phyloP scores from a whole-genome alignment of 768 basidiomycete species.

The Dentipellis sp. region DNA sequence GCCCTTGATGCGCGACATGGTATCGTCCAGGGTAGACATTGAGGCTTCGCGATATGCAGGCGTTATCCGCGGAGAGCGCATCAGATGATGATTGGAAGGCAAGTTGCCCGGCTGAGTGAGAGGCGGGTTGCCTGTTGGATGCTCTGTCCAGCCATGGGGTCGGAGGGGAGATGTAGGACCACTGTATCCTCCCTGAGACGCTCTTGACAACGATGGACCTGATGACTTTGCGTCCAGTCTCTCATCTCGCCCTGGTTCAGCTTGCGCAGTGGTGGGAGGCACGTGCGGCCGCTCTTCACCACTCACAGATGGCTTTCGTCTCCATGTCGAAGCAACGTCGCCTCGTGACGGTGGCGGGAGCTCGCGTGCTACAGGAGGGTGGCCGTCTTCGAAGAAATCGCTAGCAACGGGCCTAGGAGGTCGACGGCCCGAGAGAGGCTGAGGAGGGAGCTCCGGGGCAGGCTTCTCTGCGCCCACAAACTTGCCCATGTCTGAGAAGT shows the following conservation, averaged over 20 bases:
- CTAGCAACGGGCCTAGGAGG: constrained; percentile 47
- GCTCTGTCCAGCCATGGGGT: not conserved
- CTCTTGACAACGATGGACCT: not conserved
- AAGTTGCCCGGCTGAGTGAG: not conserved
- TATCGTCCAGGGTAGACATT: constrained; percentile 73
- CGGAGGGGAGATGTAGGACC: not conserved
- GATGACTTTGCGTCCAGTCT: not conserved
- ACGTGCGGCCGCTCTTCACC: constrained; percentile 7
- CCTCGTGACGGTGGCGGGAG: constrained; percentile 15
- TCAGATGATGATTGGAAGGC: constrained; percentile 2
- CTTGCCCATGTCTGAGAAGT: constrained; percentile 69
- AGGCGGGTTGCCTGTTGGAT: not conserved
- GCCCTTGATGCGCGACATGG: constrained; percentile 81
- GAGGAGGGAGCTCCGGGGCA: constrained; percentile 14
- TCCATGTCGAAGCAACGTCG: constrained; percentile 34
- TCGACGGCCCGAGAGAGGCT: constrained; percentile 18
- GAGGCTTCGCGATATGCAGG: constrained; percentile 35
- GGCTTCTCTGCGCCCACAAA: constrained; percentile 39
- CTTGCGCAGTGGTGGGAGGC: not conserved
- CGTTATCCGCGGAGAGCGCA: constrained; percentile 17
- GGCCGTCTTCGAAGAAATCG: constrained; percentile 61
- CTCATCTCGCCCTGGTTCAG: not conserved
- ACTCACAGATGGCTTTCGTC: constrained; percentile 22
- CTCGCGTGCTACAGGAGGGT: not conserved
- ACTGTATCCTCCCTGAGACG: not conserved